Evolutionary conservation across 2,329 filamentous ascomycete species (phyloP), one percentile per base, ranked within the genome.

Genomic region (Aspergillus sp.): DNA sequence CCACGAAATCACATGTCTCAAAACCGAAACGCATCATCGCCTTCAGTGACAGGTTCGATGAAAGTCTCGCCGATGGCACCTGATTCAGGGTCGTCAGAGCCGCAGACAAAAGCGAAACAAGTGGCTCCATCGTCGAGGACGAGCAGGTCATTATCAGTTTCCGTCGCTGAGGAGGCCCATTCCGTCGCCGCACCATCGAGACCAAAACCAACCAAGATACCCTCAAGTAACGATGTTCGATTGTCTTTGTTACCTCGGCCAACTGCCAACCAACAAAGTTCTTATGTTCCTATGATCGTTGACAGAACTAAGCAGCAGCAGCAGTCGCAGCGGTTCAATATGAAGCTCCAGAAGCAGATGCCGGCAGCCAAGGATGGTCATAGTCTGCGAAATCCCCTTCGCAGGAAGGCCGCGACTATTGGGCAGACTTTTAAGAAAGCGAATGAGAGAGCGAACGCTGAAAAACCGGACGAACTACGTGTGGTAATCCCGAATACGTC

Each of bases 371-470:
- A 28, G 59, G 19, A 19, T 19, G 19, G 19, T 19, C 19, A 59
- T 50, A 59, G 58, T 40, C 54, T 58, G 36, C 61, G 65, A 42
- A 71, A 72, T 51, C 60, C 71, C 45, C 56, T 72, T 42, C 65
- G 70, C 46, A 61, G 70, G 46, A 72, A 65, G 51, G 64, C 66
- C 33, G 65, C 70, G 3, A 68, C 62, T 47, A 69, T 69, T 55
- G 65, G 64, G 35, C 64, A 63, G 43, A 57, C 65, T 53, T 56
- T 50, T 33, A 60, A 52, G 34, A 54, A 54, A 19, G 54, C 27
- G 34, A 52, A 49, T 49, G 45, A 46, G 47, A 56, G 35, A 28
- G 35, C 46, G 30, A 44, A 51, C 29, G 28, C 42, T 7, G 41
- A 39, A 29, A 47, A 28, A 9, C 49, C 48, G 6, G 55, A 61